Evolutionary conservation across 2,329 filamentous ascomycete species (phyloP).

Genomic region (Neopestalotiopsis rosae): DNA sequence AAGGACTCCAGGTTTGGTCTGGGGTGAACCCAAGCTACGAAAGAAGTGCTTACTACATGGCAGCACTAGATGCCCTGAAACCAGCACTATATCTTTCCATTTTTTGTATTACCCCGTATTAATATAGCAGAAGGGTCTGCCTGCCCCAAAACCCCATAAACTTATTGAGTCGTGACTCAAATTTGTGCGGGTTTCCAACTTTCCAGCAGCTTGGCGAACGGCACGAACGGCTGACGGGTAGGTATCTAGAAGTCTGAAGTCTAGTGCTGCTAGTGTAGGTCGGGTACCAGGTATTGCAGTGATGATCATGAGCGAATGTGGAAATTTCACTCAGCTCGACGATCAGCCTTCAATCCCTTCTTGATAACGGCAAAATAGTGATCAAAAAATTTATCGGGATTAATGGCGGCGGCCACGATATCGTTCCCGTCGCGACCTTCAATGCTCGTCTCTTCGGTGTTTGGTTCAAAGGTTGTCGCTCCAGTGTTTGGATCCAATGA

Average conservation of each 20-base stretch:
- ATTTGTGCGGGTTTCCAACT: background rate
- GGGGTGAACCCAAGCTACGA: background rate
- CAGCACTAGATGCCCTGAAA: background rate
- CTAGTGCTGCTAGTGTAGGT: background rate
- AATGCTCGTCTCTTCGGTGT: constrained; percentile 8
- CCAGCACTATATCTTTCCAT: background rate
- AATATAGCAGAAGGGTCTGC: background rate
- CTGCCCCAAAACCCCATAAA: background rate
- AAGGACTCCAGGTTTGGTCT: background rate
- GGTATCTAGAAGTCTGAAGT: background rate
- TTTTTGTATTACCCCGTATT: background rate
- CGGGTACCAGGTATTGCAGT: background rate
- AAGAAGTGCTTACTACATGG: background rate
- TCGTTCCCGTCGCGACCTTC: constrained; percentile 1
- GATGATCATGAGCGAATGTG: background rate
- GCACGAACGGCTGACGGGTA: background rate
- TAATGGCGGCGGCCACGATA: constrained; percentile 13
- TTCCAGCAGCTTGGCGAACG: no score
- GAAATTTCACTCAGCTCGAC: background rate
- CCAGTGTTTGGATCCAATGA: constrained; percentile 1
- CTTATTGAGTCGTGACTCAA: background rate
- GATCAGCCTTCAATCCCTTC: background rate
- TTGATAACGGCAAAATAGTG: constrained; percentile 17
- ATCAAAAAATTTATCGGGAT: constrained; percentile 16
- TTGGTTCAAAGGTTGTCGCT: constrained; percentile 6